Percentiles rank a stretch among this genome's conserved stretches.
Conservation (phyloP, 768 basidiomycete species). For the Kwoniella sp. region DNA sequence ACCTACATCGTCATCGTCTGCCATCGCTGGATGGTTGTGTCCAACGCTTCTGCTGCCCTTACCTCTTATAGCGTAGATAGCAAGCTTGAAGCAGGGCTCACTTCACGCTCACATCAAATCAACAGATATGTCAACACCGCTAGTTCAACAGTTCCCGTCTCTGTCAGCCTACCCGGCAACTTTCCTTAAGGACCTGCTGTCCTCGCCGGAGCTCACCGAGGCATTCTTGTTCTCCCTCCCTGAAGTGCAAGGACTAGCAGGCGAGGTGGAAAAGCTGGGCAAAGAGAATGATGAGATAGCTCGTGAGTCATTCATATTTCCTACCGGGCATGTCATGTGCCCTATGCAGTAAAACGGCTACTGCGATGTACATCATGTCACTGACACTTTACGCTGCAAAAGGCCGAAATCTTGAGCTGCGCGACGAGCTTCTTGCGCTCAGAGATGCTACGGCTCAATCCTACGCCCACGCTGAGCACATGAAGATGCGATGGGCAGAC, state of each 20-base stretch:
- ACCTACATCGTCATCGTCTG: too few relatives aligned
- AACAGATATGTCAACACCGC: constrained; percentile 37
- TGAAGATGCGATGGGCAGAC: constrained; percentile 80
- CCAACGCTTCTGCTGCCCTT: too few relatives aligned
- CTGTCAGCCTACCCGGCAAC: constrained; percentile 36
- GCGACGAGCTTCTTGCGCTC: constrained; percentile 69
- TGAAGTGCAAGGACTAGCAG: constrained; percentile 68
- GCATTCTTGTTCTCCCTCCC: constrained; percentile 76
- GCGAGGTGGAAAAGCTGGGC: constrained; percentile 71
- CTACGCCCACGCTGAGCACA: constrained; percentile 75
- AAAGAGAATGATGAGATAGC: constrained; percentile 82
- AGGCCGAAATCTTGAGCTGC: constrained; percentile 70
- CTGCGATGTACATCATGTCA: too few relatives aligned
- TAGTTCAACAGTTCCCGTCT: constrained; percentile 45
- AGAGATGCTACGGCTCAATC: constrained; percentile 78
- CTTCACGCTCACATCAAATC: too few relatives aligned
- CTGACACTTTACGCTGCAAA: too few relatives aligned
- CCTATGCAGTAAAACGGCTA: too few relatives aligned
- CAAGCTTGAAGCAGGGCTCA: too few relatives aligned
- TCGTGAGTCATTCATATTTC: too few relatives aligned
- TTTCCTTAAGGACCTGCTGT: constrained; percentile 73
- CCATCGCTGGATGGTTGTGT: too few relatives aligned
- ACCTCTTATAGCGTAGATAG: too few relatives aligned
- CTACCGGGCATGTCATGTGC: too few relatives aligned
- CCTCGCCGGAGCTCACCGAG: constrained; percentile 78